Percentiles rank a stretch among this genome's conserved stretches.
Evolutionary conservation across 1,284 basidiomycete species (phyloP).

Genomic region (Stygiomarasmius scandens): DNA sequence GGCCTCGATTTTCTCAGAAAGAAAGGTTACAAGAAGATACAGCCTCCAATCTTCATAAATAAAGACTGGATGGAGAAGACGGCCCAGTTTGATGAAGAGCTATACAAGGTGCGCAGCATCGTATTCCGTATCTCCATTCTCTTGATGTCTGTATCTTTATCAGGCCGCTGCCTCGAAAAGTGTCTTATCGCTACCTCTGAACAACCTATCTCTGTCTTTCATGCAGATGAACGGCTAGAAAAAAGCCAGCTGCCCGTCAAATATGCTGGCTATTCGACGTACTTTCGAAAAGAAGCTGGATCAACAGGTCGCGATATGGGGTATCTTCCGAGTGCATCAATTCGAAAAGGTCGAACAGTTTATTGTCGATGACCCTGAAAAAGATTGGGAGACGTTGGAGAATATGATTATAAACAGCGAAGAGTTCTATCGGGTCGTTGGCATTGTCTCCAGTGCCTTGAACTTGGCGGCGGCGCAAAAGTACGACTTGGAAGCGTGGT

Average conservation of each 20-base stretch:
- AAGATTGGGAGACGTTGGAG: conserved; percentile 95
- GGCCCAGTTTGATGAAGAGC: conserved; percentile 96
- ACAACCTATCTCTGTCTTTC: conserved; percentile 95
- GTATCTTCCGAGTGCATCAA: conserved; percentile 99
- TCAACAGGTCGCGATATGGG: conserved; percentile 98
- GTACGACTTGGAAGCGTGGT: conserved; percentile 98
- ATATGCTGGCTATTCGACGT: conserved; percentile 89
- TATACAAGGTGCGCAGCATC: conserved; percentile 78
- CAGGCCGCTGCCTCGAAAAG: conserved; percentile 90
- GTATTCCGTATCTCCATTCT: not conserved
- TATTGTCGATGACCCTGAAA: conserved; percentile 91
- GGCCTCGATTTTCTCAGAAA: conserved; percentile 91
- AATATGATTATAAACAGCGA: conserved; percentile 89
- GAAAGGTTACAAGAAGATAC: conserved; percentile 89
- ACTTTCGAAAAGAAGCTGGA: conserved; percentile 99
- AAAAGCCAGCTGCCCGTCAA: conserved; percentile 88
- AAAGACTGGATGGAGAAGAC: conserved; percentile 98
- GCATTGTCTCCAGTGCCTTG: conserved; percentile 95
- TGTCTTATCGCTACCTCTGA: conserved; percentile 99
- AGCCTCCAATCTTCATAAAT: conserved; percentile 99
- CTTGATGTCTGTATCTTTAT: not conserved
- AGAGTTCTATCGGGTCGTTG: conserved; percentile 95
- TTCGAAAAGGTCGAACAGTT: conserved; percentile 99
- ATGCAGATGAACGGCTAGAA: conserved; percentile 98
- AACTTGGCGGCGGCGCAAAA: conserved; percentile 98